Conservation (phyloP, 2,329 filamentous ascomycete genomes). For the Aquanectria penicillioides region DNA sequence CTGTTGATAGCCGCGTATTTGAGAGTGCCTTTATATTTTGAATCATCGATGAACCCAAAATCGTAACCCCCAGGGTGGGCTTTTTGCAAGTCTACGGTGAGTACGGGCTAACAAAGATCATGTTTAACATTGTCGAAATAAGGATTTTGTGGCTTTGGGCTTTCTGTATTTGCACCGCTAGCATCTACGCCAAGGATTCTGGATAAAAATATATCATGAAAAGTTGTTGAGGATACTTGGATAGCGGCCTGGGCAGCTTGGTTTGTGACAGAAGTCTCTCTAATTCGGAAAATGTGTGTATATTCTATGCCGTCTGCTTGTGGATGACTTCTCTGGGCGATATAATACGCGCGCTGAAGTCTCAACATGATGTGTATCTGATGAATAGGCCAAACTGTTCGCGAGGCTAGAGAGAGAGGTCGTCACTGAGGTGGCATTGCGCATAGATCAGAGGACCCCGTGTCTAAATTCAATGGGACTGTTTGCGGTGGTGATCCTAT, state of each 20-base stretch:
- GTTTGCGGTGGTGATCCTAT: constrained; percentile 57
- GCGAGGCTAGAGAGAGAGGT: constrained; percentile 49
- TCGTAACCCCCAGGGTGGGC: constrained; percentile 71
- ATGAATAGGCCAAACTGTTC: constrained; percentile 53
- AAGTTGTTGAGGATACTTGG: not conserved
- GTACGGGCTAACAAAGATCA: constrained; percentile 53
- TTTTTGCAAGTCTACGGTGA: constrained; percentile 75
- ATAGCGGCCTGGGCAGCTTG: not conserved
- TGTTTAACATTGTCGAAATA: constrained; percentile 50
- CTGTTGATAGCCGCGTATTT: constrained; percentile 69
- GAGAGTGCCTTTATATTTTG: constrained; percentile 71
- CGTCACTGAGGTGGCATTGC: constrained; percentile 34
- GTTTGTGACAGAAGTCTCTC: not conserved
- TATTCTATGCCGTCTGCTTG: not conserved
- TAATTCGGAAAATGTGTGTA: not conserved
- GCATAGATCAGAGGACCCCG: constrained; percentile 59
- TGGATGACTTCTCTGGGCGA: not conserved
- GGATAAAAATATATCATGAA: not conserved
- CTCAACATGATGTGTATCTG: not conserved
- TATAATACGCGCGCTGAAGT: not conserved
- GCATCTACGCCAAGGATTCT: not conserved
- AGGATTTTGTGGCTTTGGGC: constrained; percentile 52
- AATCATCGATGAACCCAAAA: constrained; percentile 75
- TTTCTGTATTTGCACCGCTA: constrained; percentile 49
- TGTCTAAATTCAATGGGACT: constrained; percentile 56